A percentile compares a stretch with the other conserved stretches of the same genome.
phyloP scores from a whole-genome alignment of 2,329 filamentous ascomycete genomes.

The Botryotinia globosa region DNA sequence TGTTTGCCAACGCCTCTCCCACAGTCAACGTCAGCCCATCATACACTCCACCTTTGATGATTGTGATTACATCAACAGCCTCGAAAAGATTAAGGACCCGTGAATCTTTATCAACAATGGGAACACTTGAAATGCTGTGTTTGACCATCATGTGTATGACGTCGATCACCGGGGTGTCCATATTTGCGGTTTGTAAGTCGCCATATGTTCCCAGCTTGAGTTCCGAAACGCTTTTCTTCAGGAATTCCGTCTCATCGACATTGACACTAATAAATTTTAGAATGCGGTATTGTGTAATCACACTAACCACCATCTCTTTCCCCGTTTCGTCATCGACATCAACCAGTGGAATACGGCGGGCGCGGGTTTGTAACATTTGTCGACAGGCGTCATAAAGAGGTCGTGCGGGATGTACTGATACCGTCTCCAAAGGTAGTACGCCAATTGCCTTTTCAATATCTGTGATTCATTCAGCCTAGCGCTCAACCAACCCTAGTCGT shows the following conservation, averaged over 20 bases:
- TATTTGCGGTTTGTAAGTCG: constrained; percentile 75
- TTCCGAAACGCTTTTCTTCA: constrained; percentile 84
- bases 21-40: constrained; percentile 85
- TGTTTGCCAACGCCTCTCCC: constrained; percentile 82
- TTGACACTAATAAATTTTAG: constrained; percentile 99
- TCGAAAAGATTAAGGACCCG: constrained; percentile 94
- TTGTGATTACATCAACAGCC: constrained; percentile 92
- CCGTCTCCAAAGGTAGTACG: constrained; percentile 85
- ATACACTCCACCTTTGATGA: constrained; percentile 90
- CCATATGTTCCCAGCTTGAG: constrained; percentile 82
- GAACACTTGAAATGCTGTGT: constrained; percentile 90
- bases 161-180: constrained; percentile 89
- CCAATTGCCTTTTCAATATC: constrained; percentile 95
- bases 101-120: constrained; percentile 77
- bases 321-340: constrained; percentile 93
- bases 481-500: constrained; percentile 4
- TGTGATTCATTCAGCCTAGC: constrained; percentile 41
- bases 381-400: constrained; percentile 94
- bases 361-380: constrained; percentile 89
- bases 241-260: constrained; percentile 73
- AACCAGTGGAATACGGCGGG: constrained; percentile 88
- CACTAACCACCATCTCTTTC: constrained; percentile 88
- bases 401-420: constrained; percentile 88
- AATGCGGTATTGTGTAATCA: constrained; percentile 97
- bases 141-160: constrained; percentile 92